Base-by-base conservation (phyloP, 805 yeast genomes). In the Saccharomycopsis vini region DNA sequence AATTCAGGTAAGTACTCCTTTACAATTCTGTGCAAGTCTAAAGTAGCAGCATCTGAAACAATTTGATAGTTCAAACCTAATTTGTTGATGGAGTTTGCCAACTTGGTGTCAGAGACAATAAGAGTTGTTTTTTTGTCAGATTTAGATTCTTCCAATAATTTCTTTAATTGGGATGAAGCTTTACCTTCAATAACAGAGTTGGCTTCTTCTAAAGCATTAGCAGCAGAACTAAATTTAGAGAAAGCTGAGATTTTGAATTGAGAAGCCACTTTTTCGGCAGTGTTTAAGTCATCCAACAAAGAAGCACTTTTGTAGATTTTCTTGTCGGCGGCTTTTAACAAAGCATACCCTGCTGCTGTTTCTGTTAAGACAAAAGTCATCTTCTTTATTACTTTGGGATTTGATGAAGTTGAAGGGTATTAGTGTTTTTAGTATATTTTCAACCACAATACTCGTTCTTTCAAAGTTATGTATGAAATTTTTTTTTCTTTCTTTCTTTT, bases 341-440 rank as follows among this genome's bases (percentile, higher is more conserved):
- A 75, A 62, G 98, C 98, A 66, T 92, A 92, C 62, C 98, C 98
- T 42, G 98, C 98, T 52, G 98, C 85, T 53, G 98, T 92, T 73
- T 92, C 98, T 50, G 97, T 84, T 64, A 90, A 78, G 61, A 90
- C 88, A 75, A 72, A 84, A 52, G 92, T 82, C 94, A 84, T 84
- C 39, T 30, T 40, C n/a, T n/a, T n/a, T n/a, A n/a, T n/a, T n/a
- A n/a, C n/a, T n/a, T 39, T 18, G 4, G 12, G 10, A 28, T 13
- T n/a, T 10, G 33, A 6, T 7, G 29, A 24, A 24, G 29, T 24
- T 24, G 12, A 12, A 24, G 6, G 29, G 29, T 24, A 7, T 24
- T 6, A 24, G 10, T 24, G 29, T n/a, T n/a, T n/a, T n/a, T n/a
- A n/a, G n/a, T n/a, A 24, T 7, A 24, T 24, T 24, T 24, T 24